Percentiles rank a stretch among this genome's conserved stretches.
Conservation (phyloP, 805 yeast genomes). For the Wickerhamiella siamensis region DNA sequence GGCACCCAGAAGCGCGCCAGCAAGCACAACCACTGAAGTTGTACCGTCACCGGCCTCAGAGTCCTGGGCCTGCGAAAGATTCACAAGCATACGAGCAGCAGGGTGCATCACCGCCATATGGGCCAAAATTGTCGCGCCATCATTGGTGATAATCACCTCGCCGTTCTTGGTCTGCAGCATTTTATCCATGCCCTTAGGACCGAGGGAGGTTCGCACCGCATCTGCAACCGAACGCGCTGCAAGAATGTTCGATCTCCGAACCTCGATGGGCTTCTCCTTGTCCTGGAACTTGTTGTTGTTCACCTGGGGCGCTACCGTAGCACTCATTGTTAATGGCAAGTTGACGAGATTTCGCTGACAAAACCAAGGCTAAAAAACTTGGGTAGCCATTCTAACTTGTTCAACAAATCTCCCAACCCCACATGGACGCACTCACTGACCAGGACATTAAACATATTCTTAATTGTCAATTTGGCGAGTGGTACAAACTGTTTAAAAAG, state of each 20-base stretch:
- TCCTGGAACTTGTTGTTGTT: slow-evolving; percentile 75
- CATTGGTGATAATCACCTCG: slow-evolving; percentile 87
- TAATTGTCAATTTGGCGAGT: slow-evolving; percentile 19
- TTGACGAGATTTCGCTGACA: background rate
- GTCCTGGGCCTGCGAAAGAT: slow-evolving; percentile 94
- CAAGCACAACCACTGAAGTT: slow-evolving; percentile 87
- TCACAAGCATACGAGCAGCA: slow-evolving; percentile 96
- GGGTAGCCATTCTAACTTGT: too few species aligned
- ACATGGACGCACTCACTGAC: background rate
- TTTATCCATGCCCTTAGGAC: slow-evolving; percentile 99
- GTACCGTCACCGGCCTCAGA: slow-evolving; percentile 99
- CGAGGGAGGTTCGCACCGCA: slow-evolving; percentile 87
- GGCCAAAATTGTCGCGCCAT: slow-evolving; percentile 90
- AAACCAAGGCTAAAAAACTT: too few species aligned
- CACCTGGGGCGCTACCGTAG: slow-evolving; percentile 30
- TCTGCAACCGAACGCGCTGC: slow-evolving; percentile 94
- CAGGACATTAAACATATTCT: background rate
- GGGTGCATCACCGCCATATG: slow-evolving; percentile 99
- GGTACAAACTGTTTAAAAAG: slow-evolving; percentile 41
- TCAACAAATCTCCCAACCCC: too few species aligned
- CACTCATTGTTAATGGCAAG: background rate
- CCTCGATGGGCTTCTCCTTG: slow-evolving; percentile 91
- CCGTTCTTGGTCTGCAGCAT: slow-evolving; percentile 87
- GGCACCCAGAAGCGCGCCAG: slow-evolving; percentile 89
- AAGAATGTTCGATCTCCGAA: slow-evolving; percentile 70